Evolutionary conservation across 2,329 filamentous ascomycete genomes (phyloP).

Genomic region (Fusarium sp.): DNA sequence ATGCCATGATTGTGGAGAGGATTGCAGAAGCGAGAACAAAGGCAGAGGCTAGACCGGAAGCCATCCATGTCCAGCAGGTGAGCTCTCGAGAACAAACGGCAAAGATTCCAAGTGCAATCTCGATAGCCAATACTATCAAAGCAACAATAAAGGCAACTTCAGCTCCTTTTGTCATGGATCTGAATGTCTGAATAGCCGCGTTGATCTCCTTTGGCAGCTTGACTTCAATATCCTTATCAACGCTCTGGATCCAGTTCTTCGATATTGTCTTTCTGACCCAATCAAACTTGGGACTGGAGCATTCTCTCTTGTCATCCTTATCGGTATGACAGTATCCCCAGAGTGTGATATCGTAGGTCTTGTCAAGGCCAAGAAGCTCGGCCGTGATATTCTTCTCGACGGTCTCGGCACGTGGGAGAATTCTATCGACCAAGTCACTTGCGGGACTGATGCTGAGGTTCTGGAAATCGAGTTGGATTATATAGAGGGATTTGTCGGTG

Average conservation of each 20-base stretch:
- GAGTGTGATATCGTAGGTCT: background rate
- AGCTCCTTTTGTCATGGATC: background rate
- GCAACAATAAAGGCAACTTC: constrained; percentile 1
- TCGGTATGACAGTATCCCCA: background rate
- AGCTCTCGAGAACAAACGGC: background rate
- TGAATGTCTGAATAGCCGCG: background rate
- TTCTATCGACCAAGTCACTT: background rate
- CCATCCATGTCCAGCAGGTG: constrained; percentile 6
- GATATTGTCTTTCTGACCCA: background rate
- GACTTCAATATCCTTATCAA: background rate
- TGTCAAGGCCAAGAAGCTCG: background rate
- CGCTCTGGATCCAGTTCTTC: background rate
- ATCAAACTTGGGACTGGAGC: background rate
- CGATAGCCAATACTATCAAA: background rate
- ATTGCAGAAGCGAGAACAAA: background rate
- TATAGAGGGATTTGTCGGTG: background rate
- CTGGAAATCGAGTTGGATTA: background rate
- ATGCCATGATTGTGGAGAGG: background rate
- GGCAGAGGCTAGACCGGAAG: background rate
- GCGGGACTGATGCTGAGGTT: background rate
- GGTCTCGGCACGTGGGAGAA: background rate
- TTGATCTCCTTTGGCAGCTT: constrained; percentile 1
- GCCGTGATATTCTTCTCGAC: background rate
- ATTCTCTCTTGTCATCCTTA: background rate
- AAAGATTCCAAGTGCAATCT: background rate